Percentiles rank a stretch among this genome's conserved stretches.
Evolutionary conservation across 164 flowering plant species (phyloP).

Genomic region (grape (Vitis vinifera)): ASM3070453v1 NC_081808.1:19653001-19653500

Average conservation of each 20-base stretch:
- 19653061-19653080: not conserved
- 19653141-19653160: conserved; percentile 79
- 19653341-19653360: not conserved
- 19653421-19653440: no score
- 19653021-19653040: no score
- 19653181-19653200: conserved; percentile 88
- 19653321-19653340: not conserved
- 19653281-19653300: conserved; percentile 8
- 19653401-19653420: not conserved
- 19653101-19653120: conserved; percentile 32
- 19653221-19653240: conserved; percentile 21
- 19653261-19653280: conserved; percentile 14
- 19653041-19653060: no score
- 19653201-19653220: conserved; percentile 94
- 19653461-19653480: no score
- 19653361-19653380: not conserved
- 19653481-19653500: no score
- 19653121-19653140: conserved; percentile 89
- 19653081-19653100: no score
- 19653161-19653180: conserved; percentile 95
- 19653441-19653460: no score
- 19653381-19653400: not conserved
- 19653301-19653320: conserved; percentile 8
- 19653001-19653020: no score
- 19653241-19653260: not conserved